Evolutionary conservation across 2,329 filamentous ascomycete species (phyloP).

Genomic region (Exserohilum rostratum): DNA sequence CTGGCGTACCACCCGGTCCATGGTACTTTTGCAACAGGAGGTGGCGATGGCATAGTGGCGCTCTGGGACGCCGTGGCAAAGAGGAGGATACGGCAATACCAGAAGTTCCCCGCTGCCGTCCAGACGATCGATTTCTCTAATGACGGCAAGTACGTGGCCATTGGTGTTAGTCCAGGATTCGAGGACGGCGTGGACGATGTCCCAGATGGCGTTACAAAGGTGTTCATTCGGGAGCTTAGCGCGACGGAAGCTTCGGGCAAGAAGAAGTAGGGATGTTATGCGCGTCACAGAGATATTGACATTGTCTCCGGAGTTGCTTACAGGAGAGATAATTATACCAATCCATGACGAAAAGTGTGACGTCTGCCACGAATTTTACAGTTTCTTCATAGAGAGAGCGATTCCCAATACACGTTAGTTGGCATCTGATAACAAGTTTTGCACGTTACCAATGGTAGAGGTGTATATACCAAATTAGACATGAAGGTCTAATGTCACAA

Average conservation of each 20-base stretch:
- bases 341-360: background rate
- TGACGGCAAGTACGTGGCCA: slow-evolving; percentile 78
- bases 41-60: slow-evolving; percentile 89
- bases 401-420: too few species aligned
- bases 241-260: slow-evolving; percentile 91
- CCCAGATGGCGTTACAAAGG: slow-evolving; percentile 71
- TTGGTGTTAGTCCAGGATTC: slow-evolving; percentile 84
- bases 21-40: slow-evolving; percentile 87
- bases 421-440: too few species aligned
- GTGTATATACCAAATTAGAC: too few species aligned
- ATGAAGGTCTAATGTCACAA: too few species aligned
- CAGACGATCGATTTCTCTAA: slow-evolving; percentile 77
- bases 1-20: slow-evolving; percentile 83
- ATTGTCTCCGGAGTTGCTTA: background rate
- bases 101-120: slow-evolving; percentile 79
- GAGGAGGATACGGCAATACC: slow-evolving; percentile 86
- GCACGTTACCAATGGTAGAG: too few species aligned
- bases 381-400: too few species aligned
- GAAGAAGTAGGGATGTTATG: slow-evolving; percentile 58
- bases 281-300: background rate
- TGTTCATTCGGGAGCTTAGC: slow-evolving; percentile 82
- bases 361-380: background rate
- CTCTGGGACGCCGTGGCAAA: slow-evolving; percentile 93
- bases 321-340: slow-evolving; percentile 1
- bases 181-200: slow-evolving; percentile 87